These are phyloP conservation scores for Camelina sativa DNA, from an alignment of 345 rosid genomes.

Conservation along the genomic window DNA sequence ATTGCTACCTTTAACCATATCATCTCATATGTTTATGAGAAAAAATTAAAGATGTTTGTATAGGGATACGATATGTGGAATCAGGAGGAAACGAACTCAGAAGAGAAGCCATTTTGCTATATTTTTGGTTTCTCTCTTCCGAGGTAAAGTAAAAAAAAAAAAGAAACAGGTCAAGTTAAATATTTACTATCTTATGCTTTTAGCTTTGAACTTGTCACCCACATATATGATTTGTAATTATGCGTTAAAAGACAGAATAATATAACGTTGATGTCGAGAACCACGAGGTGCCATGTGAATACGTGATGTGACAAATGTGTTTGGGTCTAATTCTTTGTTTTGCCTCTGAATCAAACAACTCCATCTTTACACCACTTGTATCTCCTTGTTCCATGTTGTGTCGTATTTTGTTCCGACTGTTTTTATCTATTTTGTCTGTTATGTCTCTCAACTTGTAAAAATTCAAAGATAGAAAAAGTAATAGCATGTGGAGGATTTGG, in stretches of 20 bases:
- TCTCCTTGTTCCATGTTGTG: slow-evolving; percentile 30
- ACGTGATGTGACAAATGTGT: slow-evolving; percentile 14
- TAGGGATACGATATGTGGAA: slow-evolving; percentile 36
- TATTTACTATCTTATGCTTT: not conserved
- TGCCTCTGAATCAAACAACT: slow-evolving; percentile 17
- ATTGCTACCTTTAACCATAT: slow-evolving; percentile 25
- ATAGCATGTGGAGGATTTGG: slow-evolving; percentile 35
- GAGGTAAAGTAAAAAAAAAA: slow-evolving; percentile 29
- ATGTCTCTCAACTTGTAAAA: slow-evolving; percentile 15
- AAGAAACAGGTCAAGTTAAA: not conserved
- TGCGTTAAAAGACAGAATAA: not conserved
- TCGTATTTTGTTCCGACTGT: slow-evolving; percentile 20
- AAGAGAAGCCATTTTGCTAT: slow-evolving; percentile 29
- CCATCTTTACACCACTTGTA: slow-evolving; percentile 29
- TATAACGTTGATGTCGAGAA: slow-evolving; percentile 19
- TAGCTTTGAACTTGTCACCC: not conserved
- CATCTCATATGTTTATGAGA: slow-evolving; percentile 26
- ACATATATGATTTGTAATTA: slow-evolving; percentile 26
- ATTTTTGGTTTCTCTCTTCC: slow-evolving; percentile 37
- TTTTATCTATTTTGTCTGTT: slow-evolving; percentile 27
- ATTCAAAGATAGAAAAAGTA: not conserved
- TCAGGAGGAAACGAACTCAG: slow-evolving; percentile 21
- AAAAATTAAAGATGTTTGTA: slow-evolving; percentile 35
- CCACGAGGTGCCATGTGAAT: slow-evolving; percentile 30
- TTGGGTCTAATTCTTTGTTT: slow-evolving; percentile 15